A percentile compares a stretch with the other conserved stretches of the same genome.
These are phyloP conservation scores for Hemileccinum rubropunctum DNA, from an alignment of 768 basidiomycete species.

Conservation along the genomic window DNA sequence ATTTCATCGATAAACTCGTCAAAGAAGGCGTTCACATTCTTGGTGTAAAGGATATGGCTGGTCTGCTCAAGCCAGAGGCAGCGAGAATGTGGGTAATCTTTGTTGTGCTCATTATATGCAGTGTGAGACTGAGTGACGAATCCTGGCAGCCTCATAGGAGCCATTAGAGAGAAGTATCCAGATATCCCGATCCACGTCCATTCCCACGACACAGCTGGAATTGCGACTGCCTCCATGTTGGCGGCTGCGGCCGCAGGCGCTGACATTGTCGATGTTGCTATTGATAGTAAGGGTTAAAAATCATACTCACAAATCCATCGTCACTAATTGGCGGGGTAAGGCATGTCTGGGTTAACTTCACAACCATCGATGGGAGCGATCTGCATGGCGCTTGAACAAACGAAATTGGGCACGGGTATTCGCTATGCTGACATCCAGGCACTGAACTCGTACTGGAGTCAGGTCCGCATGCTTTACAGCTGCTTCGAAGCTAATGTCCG, in stretches of 20 bases:
- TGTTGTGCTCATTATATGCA: neutral
- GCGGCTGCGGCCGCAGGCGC: slow-evolving; percentile 96
- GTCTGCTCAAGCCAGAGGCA: slow-evolving; percentile 91
- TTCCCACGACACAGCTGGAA: slow-evolving; percentile 99
- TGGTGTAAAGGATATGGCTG: slow-evolving; percentile 99
- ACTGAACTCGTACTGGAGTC: slow-evolving; percentile 97
- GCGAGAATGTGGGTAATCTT: slow-evolving; percentile 70
- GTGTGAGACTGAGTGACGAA: slow-evolving; percentile 6
- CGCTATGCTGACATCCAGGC: slow-evolving; percentile 96
- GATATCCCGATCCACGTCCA: slow-evolving; percentile 99
- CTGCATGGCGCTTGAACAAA: slow-evolving; percentile 93
- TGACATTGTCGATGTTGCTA: slow-evolving; percentile 96
- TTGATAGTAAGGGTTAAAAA: slow-evolving; percentile 74
- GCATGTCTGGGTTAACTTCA: slow-evolving; percentile 97
- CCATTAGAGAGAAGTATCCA: slow-evolving; percentile 94
- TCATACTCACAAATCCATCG: neutral
- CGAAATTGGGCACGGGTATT: slow-evolving; percentile 90
- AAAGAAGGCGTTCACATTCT: slow-evolving; percentile 94
- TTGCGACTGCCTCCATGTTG: slow-evolving; percentile 96
- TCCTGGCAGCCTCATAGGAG: slow-evolving; percentile 73
- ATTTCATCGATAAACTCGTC: slow-evolving; percentile 92
- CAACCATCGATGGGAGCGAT: slow-evolving; percentile 99
- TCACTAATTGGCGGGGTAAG: slow-evolving; percentile 39
- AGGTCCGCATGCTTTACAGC: slow-evolving; percentile 90
- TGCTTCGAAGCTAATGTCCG: slow-evolving; percentile 99